phyloP scores from a whole-genome alignment of 1,284 basidiomycete genomes.

The Cryptococcus maquisensis region DNA sequence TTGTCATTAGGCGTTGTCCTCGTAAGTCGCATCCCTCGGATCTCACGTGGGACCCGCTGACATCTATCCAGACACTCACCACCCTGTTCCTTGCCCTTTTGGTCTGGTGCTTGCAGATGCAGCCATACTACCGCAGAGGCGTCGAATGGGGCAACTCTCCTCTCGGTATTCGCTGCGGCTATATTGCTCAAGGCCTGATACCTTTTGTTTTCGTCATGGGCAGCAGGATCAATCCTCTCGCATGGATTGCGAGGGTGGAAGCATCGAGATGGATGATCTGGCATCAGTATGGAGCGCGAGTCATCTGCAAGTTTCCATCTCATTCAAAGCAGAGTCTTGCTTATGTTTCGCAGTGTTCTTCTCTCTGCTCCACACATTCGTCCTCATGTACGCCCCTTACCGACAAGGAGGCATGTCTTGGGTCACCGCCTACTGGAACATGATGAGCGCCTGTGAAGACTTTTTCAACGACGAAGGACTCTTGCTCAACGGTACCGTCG shows the following conservation, averaged over 20 bases:
- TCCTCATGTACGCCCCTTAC: neutral
- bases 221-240: slow-evolving; percentile 4
- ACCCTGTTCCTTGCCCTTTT: slow-evolving; percentile 2
- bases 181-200: slow-evolving; percentile 1
- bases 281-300: slow-evolving; percentile 9
- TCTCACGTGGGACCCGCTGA: too few species aligned
- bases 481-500: slow-evolving; percentile 4
- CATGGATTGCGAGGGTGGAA: slow-evolving; percentile 1
- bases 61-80: neutral
- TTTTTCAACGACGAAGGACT: neutral
- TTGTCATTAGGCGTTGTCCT: neutral
- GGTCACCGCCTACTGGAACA: neutral
- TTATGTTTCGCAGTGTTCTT: neutral
- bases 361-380: slow-evolving; percentile 1
- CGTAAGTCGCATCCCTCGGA: neutral
- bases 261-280: slow-evolving; percentile 4
- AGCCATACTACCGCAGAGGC: slow-evolving; percentile 3
- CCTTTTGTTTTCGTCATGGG: slow-evolving; percentile 5
- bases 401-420: neutral
- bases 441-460: neutral
- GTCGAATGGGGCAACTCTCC: slow-evolving; percentile 3
- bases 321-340: neutral
- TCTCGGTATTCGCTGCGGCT: slow-evolving; percentile 3
- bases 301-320: neutral
- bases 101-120: slow-evolving; percentile 1